Conservation (phyloP, 805 yeast species). For the Peterozyma toletana region DNA sequence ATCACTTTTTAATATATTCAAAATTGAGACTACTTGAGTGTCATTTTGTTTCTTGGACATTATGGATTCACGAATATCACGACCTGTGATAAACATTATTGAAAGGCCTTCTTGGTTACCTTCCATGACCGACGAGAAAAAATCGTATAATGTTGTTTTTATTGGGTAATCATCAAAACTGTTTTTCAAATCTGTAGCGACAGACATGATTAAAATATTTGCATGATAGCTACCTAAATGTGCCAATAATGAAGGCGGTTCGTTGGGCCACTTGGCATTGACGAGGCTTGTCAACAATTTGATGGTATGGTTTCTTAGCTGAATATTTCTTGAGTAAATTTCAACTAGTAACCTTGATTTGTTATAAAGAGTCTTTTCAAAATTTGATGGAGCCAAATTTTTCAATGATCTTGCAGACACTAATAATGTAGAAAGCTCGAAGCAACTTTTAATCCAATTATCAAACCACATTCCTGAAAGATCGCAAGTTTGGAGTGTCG, state of each 20-base stretch:
- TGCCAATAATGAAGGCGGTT: conserved; percentile 74
- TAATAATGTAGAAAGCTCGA: conserved; percentile 50
- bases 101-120: conserved; percentile 77
- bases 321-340: conserved; percentile 42
- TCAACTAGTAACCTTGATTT: conserved; percentile 50
- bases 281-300: conserved; percentile 52
- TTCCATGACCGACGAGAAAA: conserved; percentile 60
- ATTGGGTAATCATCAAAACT: conserved; percentile 45
- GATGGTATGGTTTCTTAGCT: conserved; percentile 44
- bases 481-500: conserved; percentile 32
- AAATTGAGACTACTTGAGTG: conserved; percentile 30
- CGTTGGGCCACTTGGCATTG: conserved; percentile 45
- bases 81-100: conserved; percentile 57
- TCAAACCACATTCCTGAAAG: conserved; percentile 38
- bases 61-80: conserved; percentile 30
- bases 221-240: conserved; percentile 68
- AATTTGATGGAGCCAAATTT: conserved; percentile 47
- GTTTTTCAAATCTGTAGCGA: conserved; percentile 54
- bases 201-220: conserved; percentile 46
- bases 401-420: conserved; percentile 47
- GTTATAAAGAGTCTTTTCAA: conserved; percentile 56
- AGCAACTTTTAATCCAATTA: conserved; percentile 40
- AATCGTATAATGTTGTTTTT: conserved; percentile 50
- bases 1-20: conserved; percentile 48
- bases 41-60: conserved; percentile 12